Conservation (phyloP, 805 yeast genomes). For the Candida quercuum region DNA sequence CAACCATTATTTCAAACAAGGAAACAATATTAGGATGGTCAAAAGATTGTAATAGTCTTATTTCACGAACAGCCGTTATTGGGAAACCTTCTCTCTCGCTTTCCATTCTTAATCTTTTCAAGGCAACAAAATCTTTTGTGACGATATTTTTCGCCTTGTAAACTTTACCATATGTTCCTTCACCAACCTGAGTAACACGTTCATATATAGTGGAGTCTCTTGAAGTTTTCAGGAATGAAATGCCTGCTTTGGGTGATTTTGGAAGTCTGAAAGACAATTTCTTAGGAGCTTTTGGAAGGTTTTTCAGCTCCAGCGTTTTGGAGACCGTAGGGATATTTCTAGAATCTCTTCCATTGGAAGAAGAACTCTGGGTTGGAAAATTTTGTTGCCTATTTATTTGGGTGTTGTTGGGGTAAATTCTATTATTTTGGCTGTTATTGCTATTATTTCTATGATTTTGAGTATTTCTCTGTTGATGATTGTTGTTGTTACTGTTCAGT, state of each 20-base stretch:
- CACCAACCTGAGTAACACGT: slow-evolving; percentile 89
- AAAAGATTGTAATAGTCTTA: slow-evolving; percentile 75
- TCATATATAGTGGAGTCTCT: slow-evolving; percentile 42
- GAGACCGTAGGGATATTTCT: background rate
- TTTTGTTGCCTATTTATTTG: too few species aligned
- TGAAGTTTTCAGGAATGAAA: slow-evolving; percentile 18
- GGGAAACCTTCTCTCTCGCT: slow-evolving; percentile 93
- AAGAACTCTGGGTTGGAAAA: too few species aligned
- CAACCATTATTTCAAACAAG: slow-evolving; percentile 85
- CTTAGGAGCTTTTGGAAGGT: slow-evolving; percentile 15
- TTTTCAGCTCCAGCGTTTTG: slow-evolving; percentile 2
- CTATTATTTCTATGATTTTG: too few species aligned
- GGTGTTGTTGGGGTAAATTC: too few species aligned
- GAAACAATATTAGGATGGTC: slow-evolving; percentile 81
- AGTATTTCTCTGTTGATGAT: too few species aligned
- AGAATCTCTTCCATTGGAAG: background rate
- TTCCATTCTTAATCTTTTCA: slow-evolving; percentile 80
- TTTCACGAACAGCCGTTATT: slow-evolving; percentile 90
- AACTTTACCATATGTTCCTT: slow-evolving; percentile 97
- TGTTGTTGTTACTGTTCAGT: too few species aligned
- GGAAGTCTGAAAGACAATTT: slow-evolving; percentile 17
- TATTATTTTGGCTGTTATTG: background rate
- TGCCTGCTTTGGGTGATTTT: slow-evolving; percentile 5
- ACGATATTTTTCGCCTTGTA: slow-evolving; percentile 74
- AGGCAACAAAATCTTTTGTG: slow-evolving; percentile 74